Base-by-base conservation (phyloP, 495 filamentous ascomycete genomes). In the Apodospora peruviana region DNA sequence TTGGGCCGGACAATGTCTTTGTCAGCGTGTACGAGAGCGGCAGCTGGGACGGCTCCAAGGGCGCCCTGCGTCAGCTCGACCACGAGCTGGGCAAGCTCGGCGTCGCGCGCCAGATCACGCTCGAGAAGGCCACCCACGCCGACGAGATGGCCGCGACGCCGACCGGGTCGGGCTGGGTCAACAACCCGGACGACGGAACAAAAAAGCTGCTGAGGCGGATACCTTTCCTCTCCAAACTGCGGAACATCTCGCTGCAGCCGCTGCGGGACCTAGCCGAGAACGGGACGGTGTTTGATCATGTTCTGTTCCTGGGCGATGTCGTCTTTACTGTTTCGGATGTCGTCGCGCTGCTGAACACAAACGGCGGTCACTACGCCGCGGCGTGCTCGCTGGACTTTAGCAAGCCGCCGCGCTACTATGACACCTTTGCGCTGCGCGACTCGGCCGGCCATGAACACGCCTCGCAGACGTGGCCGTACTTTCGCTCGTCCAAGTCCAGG, bases 361-460 rank as follows among this genome's bases (percentile, higher is more conserved):
- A 84, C 46, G 65, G 80, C 20, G 85, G 85, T 21, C 57, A 78
- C 23, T 95, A 91, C 53, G 87, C 85, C 3, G 88, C 90, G 1
- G 87, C 86, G 14, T 95, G 90, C 64, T 79, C 86, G 0, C 67
- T 94, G 50, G 90, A 95, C 59, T 93, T 89, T 57, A 68, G 66
- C 44, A 76, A 77, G 24, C 81, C 85, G 0, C 83, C 86, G 2
- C 29, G 55, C 3, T 90, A 83, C 68, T 91, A 93, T 66, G 90
- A 94, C 59, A 90, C 87, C 2, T 93, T 94, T 59, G 90, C 90
- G 17, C 73, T 91, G 5, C 84, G 89, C 2, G 90, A 94, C 60
- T 66, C 69, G 7, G 52, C 70, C 2, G 90, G 88, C 39, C 62
- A 79, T 45, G 79, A 83, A 46, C 68, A 76, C 14, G 64, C 82